Conservation (phyloP, 176 grass and related monocot genomes). For the Dendrocalamus sinicus region DNA sequence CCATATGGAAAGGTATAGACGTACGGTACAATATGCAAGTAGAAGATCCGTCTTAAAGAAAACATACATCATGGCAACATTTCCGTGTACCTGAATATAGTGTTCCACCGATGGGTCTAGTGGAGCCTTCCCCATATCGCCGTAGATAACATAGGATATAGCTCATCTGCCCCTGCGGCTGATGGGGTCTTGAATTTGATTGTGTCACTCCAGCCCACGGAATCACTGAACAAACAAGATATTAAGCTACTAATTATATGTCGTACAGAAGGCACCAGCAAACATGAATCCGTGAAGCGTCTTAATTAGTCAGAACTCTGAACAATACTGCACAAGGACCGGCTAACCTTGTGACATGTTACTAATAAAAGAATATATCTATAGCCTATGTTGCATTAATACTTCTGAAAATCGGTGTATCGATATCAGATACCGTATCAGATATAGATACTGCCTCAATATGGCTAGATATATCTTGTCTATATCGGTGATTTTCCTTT, state of each 20-base stretch:
- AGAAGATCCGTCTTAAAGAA: neutral
- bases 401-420: no score
- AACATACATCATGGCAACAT: neutral
- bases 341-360: neutral
- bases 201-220: constrained; percentile 69
- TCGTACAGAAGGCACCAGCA: neutral
- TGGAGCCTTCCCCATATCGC: constrained; percentile 95
- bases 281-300: neutral
- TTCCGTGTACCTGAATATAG: constrained; percentile 70
- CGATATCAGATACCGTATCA: no score
- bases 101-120: constrained; percentile 82
- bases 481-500: no score
- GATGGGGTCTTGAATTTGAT: constrained; percentile 68
- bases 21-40: neutral
- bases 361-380: no score
- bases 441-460: no score
- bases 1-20: neutral
- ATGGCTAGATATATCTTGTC: no score
- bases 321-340: neutral
- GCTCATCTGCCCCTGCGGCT: constrained; percentile 60
- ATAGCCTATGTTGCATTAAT: no score
- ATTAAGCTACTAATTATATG: neutral
- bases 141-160: constrained; percentile 63
- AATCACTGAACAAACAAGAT: constrained; percentile 55
- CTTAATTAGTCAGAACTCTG: neutral